Evolutionary conservation across 441 rosid genomes (phyloP), one percentile per base, ranked within the genome.

Genomic region (Brassica hybrid): DNA sequence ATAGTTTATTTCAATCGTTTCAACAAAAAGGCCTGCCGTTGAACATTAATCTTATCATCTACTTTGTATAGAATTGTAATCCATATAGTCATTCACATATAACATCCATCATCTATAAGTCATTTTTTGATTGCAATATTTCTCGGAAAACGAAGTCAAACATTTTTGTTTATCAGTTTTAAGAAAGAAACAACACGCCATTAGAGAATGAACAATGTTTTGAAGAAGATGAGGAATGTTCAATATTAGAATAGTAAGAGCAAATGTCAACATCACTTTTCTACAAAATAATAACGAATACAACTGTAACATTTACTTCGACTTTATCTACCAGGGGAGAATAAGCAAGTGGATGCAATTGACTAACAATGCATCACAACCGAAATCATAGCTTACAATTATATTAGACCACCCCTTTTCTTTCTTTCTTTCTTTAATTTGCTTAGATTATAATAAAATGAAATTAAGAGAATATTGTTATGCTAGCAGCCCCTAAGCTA

Each of bases 281-380:
- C 6, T 5, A 17, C 23, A 34, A 34, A 72, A 41, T 10, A 54
- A 71, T 59, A 72, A 72, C 64, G 63, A 72, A 6, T 58, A 72
- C 81, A 78, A 78, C 81, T 78, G 73, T 60, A 67, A 78, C 69
- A 78, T 78, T 78, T 34, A 78, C 68, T 78, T 73, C 73, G 81
- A 72, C 76, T 66, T 78, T 72, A 72, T 78, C 65, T 65, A 66
- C 81, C 16, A 41, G 12, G 65, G 8, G 3, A 5, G 41, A 66
- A 11, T 67, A 6, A 34, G 67, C 76, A 72, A 78, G 74, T 72
- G 48, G 73, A 66, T 57, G n/a, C 14, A 58, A 65, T 77, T 67
- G 80, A 71, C 80, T 71, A 77, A 13, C 9, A 7, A 71, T 71
- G 54, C 62, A 65, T 56, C 76, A 13, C 80, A 52, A 60, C 32